A percentile compares a stretch with the other conserved stretches of the same genome.
Evolutionary conservation across 768 basidiomycete genomes (phyloP).

Genomic region (Termitomyces sp.): DNA sequence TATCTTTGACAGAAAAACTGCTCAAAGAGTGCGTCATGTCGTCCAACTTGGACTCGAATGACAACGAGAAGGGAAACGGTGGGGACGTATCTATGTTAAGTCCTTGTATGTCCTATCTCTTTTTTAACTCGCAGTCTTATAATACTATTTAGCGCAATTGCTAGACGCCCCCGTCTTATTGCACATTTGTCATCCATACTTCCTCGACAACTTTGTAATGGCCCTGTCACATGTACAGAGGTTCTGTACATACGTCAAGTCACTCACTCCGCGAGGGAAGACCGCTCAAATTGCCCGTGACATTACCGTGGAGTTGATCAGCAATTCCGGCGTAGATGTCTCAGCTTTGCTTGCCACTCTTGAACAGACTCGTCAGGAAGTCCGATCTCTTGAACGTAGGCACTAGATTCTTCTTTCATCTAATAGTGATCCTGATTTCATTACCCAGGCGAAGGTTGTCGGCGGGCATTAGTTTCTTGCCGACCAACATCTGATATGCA

Average conservation of each 20-base stretch:
- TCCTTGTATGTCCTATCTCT: background rate
- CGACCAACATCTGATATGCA: conserved; percentile 45
- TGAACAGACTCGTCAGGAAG: conserved; percentile 27
- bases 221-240: conserved; percentile 52
- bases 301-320: conserved; percentile 55
- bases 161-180: conserved; percentile 41
- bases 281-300: conserved; percentile 60
- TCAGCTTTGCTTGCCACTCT: conserved; percentile 43
- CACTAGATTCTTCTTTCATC: background rate
- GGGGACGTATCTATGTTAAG: background rate
- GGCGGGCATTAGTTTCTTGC: conserved; percentile 53
- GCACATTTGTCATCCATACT: conserved; percentile 57
- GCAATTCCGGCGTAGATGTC: conserved; percentile 61
- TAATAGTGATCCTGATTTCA: conserved; percentile 3
- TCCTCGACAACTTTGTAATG: conserved; percentile 42
- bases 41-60: conserved; percentile 13
- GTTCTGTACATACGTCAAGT: conserved; percentile 48
- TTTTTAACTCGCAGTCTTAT: background rate
- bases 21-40: conserved; percentile 49
- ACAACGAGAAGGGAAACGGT: background rate
- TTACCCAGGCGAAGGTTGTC: conserved; percentile 42
- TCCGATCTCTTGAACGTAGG: conserved; percentile 29
- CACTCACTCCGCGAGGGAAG: conserved; percentile 51
- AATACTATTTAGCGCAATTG: conserved; percentile 5
- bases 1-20: conserved; percentile 55